Evolutionary conservation across 257 asterid species (phyloP).

Genomic region (Rehmannia glutinosa): DNA sequence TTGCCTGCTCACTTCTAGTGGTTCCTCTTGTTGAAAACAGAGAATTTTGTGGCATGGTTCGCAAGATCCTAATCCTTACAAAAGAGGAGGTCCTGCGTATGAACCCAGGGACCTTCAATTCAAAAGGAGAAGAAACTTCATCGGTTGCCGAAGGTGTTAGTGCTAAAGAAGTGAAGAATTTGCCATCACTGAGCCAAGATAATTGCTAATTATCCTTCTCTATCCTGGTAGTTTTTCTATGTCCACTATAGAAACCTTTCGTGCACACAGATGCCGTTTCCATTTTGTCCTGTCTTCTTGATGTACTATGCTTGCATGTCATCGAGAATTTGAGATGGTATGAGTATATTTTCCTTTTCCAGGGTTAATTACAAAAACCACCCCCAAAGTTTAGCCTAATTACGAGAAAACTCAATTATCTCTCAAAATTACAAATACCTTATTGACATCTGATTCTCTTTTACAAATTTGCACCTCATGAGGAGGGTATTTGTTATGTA

Average conservation of each 20-base stretch:
- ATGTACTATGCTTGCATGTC: neutral
- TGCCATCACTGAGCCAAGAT: conserved; percentile 45
- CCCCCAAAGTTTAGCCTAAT: no score
- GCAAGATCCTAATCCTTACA: conserved; percentile 77
- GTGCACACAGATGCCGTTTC: no score
- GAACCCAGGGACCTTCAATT: conserved; percentile 70
- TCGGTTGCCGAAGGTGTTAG: conserved; percentile 59
- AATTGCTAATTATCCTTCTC: conserved; percentile 30
- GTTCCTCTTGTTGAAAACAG: conserved; percentile 30
- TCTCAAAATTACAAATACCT: no score
- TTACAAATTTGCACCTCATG: no score
- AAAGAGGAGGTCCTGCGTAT: conserved; percentile 83
- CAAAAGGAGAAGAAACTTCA: conserved; percentile 70
- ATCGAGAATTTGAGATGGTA: neutral
- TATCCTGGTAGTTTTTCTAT: conserved; percentile 22
- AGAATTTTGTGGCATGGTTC: conserved; percentile 90
- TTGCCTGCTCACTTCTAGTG: neutral
- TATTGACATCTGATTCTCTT: no score
- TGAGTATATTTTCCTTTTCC: neutral
- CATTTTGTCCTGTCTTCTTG: neutral
- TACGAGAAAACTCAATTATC: no score
- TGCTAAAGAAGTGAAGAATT: conserved; percentile 50
- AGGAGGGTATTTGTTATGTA: no score
- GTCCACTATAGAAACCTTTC: no score
- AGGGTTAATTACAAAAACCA: no score